A percentile compares a stretch with the other conserved stretches of the same genome.
Evolutionary conservation across 768 basidiomycete genomes (phyloP).

Genomic region (Tephrocybe sp.): DNA sequence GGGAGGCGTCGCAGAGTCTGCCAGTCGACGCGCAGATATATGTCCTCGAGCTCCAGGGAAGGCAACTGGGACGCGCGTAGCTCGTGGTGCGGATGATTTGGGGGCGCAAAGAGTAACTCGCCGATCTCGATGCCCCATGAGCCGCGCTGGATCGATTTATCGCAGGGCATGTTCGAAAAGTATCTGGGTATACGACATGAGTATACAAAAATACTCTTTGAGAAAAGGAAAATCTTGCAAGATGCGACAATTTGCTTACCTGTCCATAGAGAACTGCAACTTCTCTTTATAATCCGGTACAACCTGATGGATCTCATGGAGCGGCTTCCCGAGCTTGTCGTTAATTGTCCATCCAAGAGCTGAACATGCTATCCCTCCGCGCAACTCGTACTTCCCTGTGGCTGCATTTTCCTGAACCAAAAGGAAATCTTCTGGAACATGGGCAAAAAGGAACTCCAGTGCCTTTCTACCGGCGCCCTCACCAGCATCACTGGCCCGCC

Average conservation of each 20-base stretch:
- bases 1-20: conserved; percentile 54
- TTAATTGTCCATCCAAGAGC: conserved; percentile 50
- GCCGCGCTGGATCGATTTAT: conserved; percentile 53
- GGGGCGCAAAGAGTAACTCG: conserved; percentile 46
- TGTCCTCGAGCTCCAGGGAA: conserved; percentile 37
- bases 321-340: conserved; percentile 46
- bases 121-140: conserved; percentile 54
- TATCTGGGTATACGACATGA: conserved; percentile 27
- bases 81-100: conserved; percentile 35
- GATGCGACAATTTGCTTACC: conserved; percentile 28
- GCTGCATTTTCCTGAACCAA: conserved; percentile 40
- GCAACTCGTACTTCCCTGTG: conserved; percentile 44
- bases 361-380: conserved; percentile 45
- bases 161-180: conserved; percentile 45
- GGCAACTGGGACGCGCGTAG: conserved; percentile 32
- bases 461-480: conserved; percentile 5
- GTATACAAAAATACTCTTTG: background rate
- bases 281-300: conserved; percentile 53
- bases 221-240: background rate
- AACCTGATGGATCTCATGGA: conserved; percentile 45
- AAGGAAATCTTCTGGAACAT: conserved; percentile 55
- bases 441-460: conserved; percentile 42
- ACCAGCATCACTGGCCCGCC: background rate
- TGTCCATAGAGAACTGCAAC: conserved; percentile 49
- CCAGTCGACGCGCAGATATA: conserved; percentile 55